Conservation (phyloP, 2,329 filamentous ascomycete genomes). For the Colletotrichum tofieldiae region DNA sequence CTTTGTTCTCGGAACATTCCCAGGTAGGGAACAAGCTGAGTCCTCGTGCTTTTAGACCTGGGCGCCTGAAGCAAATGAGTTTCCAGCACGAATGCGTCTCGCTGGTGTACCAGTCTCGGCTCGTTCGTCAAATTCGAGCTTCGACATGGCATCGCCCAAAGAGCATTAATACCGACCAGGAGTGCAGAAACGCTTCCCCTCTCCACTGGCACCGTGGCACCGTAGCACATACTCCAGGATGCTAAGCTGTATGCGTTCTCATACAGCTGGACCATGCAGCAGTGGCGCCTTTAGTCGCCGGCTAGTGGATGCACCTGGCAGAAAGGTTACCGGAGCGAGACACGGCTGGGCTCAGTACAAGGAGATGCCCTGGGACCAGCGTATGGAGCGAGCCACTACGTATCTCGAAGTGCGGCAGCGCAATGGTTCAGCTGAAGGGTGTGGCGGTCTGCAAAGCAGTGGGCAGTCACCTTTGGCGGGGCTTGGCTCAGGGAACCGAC, state of each 20-base stretch:
- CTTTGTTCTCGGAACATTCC: not conserved
- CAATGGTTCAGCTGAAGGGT: constrained; percentile 38
- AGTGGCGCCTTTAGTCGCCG: constrained; percentile 34
- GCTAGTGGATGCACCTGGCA: constrained; percentile 37
- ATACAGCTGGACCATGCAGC: constrained; percentile 40
- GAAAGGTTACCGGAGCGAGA: constrained; percentile 32
- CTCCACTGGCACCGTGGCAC: constrained; percentile 33
- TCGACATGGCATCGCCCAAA: constrained; percentile 18
- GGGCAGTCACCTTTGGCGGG: constrained; percentile 16
- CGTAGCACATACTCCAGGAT: constrained; percentile 13
- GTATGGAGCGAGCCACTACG: constrained; percentile 23
- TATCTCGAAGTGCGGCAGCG: constrained; percentile 17
- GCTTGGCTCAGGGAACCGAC: constrained; percentile 24
- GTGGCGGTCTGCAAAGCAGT: constrained; percentile 38
- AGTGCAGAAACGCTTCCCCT: constrained; percentile 18
- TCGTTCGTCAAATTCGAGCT: constrained; percentile 26
- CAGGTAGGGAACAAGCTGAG: not conserved
- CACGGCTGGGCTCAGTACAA: constrained; percentile 29
- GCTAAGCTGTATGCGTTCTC: constrained; percentile 40
- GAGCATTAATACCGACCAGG: constrained; percentile 18
- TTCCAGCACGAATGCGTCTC: constrained; percentile 23
- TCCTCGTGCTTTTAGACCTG: not conserved
- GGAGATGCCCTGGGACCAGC: constrained; percentile 25
- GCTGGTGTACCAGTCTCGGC: constrained; percentile 9
- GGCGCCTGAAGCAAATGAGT: not conserved